phyloP scores from a whole-genome alignment of 371 early-diverging fungal genomes.

The Lichtheimia corymbifera region DNA sequence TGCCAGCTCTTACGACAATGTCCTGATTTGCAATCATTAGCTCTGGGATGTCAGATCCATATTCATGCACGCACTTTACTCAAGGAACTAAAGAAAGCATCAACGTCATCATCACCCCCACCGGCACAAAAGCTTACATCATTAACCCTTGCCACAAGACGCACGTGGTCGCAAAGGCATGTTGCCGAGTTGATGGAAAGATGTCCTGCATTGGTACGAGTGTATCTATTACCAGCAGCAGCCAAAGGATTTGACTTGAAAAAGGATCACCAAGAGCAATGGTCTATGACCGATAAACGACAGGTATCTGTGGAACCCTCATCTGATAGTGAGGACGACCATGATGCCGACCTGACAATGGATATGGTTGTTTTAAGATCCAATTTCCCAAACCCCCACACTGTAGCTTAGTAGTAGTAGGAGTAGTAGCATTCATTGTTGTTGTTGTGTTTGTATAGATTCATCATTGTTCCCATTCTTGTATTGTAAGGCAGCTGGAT shows the following conservation, averaged over 20 bases:
- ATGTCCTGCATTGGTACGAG: slow-evolving; percentile 23
- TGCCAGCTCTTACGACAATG: slow-evolving; percentile 25
- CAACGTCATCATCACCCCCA: not conserved
- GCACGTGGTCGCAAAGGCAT: slow-evolving; percentile 38
- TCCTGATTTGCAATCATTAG: slow-evolving; percentile 30
- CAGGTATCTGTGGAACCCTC: not conserved
- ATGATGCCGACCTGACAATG: slow-evolving; percentile 7
- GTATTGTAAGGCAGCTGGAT: no score
- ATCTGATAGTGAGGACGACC: slow-evolving; percentile 10
- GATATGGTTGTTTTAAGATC: slow-evolving; percentile 18
- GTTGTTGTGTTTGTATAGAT: not conserved
- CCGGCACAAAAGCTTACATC: slow-evolving; percentile 19
- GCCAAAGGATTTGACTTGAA: slow-evolving; percentile 19
- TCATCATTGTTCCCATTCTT: no score
- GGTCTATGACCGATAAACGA: slow-evolving; percentile 7
- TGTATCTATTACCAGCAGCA: slow-evolving; percentile 31
- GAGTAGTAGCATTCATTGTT: not conserved
- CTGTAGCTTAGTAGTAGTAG: not conserved
- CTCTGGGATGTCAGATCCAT: slow-evolving; percentile 35
- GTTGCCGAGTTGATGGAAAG: slow-evolving; percentile 27
- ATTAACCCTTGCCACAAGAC: slow-evolving; percentile 29
- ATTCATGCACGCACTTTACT: slow-evolving; percentile 37
- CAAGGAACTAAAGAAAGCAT: slow-evolving; percentile 15
- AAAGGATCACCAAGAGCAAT: slow-evolving; percentile 7
- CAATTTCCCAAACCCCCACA: not conserved